Base-by-base conservation (phyloP, 2,329 filamentous ascomycete species). In the Byssothecium circinans region DNA sequence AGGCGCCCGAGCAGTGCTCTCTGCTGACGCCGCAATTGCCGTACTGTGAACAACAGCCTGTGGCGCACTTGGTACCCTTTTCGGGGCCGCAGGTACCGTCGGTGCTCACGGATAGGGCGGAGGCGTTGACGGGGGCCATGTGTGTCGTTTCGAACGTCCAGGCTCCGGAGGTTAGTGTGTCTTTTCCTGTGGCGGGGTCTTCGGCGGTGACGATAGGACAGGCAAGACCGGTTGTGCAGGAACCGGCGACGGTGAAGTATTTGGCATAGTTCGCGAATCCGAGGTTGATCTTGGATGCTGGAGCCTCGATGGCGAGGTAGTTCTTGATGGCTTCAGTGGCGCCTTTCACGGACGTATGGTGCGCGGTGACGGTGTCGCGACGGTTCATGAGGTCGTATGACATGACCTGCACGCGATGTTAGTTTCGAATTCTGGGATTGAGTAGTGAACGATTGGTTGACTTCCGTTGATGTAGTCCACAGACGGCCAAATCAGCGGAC, bases 351-450 rank as follows among this genome's bases (percentile, higher is more conserved):
- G 82, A 82, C 35, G 79, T 84, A 62, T 88, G 85, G 66, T 89
- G 86, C 27, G 73, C 77, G 2, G 86, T 87, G 8, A 74, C 63
- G 35, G 69, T 82, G 69, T 88, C 82, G 27, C 87, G 82, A 27
- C 86, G 60, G 70, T 88, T 88, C 79, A 87, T 85, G 39, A 89
- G 64, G 61, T 89, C 86, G 64, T 89, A 89, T 1, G 80, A 78
- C 85, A 88, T 88, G 53, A 89, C 73, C 63, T 66, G 18, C 18
- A 17, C 22, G 5, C 5, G 5, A 14, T 32, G 12, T 14, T 8
- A 29, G 41, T 23, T 45, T 20, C 14, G 23, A n/a, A n/a, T n/a
- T 25, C 8, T 30, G n/a, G 7, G 14, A 3, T 22, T 8, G 15
- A 15, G 34, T 38, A n/a, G 33, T 32, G n/a, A 43, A 7, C 4